Base-by-base conservation (phyloP, 495 filamentous ascomycete species). In the Xylaria longipes region DNA sequence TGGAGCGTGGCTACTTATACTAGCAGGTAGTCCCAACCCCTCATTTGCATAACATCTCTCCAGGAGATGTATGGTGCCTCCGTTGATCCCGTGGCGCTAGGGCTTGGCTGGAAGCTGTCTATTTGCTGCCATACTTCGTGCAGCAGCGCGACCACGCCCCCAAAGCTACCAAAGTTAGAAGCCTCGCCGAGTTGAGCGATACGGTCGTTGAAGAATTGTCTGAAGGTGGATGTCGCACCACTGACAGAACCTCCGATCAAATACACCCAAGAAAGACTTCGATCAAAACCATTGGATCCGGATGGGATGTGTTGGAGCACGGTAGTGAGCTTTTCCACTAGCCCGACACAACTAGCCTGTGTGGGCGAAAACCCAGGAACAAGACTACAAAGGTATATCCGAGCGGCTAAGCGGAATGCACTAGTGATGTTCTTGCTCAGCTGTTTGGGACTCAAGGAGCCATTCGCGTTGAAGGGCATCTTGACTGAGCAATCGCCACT, bases 351-450 rank as follows among this genome's bases (percentile, higher is more conserved):
- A 84, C 88, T 91, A 0, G 82, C 80, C 73, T 94, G 90, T 68
- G 84, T 83, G 33, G 91, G 91, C 72, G 92, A 89, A 79, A 93
- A 95, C 37, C 94, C 94, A 1, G 96, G 96, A 0, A 98, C 94
- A 29, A 99, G 86, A 73, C 91, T 93, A 89, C 94, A 97, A 9
- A 98, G 90, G 83, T 98, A 98, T 81, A 99, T 94, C 63, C 95
- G 91, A 1, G 96, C 96, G 2, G 95, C 96, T 57, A 95, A 82
- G 73, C 95, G 93, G 90, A 97, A 99, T 43, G 97, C 89, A 56
- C 90, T 85, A 5, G 93, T 95, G 81, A 98, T 95, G 82, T 94
- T 97, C 77, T 89, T 91, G 76, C 89, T 91, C 67, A 99, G 86
- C 73, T 92, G 89, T 73, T 91, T 92, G 14, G 95, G 92, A 69